Evolutionary conservation across 768 basidiomycete genomes (phyloP).

Genomic region (Chalciporus pseudorubinellus): DNA sequence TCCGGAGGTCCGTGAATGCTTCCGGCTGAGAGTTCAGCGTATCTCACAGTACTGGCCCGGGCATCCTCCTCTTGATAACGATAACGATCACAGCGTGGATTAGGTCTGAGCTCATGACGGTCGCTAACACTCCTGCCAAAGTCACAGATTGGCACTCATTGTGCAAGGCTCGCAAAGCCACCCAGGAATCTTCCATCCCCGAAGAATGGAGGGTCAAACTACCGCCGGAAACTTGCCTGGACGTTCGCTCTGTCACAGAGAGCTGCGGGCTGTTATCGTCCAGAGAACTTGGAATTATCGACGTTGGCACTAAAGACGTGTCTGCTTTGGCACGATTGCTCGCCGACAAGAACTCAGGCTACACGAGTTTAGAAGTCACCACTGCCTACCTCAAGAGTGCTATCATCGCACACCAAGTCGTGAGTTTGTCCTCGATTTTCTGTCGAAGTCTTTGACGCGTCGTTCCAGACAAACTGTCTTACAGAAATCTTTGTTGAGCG

Average conservation of each 20-base stretch:
- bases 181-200: constrained; percentile 25
- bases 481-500: constrained; percentile 28
- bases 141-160: constrained; percentile 21
- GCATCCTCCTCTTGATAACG: not conserved
- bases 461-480: constrained; percentile 26
- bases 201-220: constrained; percentile 20
- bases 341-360: constrained; percentile 18
- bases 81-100: not conserved
- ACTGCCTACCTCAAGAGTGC: constrained; percentile 30
- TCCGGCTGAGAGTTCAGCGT: not conserved
- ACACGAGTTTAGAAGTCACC: constrained; percentile 28
- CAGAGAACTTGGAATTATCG: constrained; percentile 20
- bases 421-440: constrained; percentile 5
- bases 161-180: constrained; percentile 16
- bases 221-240: constrained; percentile 15
- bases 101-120: not conserved
- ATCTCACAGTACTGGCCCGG: not conserved
- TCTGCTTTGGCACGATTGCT: constrained; percentile 20
- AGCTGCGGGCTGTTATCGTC: constrained; percentile 23
- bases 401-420: constrained; percentile 25
- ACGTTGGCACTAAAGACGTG: constrained; percentile 27
- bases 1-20: too few species aligned
- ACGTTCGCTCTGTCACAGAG: constrained; percentile 21
- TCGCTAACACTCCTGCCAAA: not conserved
- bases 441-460: not conserved